Percentiles rank a stretch among this genome's conserved stretches.
These are phyloP conservation scores for Solidago caesia DNA, from an alignment of 129 eudicot species.

Conservation along the genomic window DNA sequence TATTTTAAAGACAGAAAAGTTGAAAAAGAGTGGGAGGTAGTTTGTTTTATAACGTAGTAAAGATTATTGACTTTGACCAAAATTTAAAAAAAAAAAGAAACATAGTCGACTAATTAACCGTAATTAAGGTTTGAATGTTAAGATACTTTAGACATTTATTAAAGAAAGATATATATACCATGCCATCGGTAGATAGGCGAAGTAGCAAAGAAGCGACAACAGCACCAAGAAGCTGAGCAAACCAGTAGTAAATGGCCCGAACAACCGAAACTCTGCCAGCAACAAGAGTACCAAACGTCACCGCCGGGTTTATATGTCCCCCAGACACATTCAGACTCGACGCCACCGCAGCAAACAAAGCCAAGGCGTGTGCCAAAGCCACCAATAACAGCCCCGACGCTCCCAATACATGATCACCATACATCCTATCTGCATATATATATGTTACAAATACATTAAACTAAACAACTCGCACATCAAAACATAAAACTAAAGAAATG, in stretches of 20 bases:
- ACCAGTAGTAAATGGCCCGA: slow-evolving; percentile 79
- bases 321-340: slow-evolving; percentile 83
- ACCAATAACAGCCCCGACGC: slow-evolving; percentile 54
- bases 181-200: slow-evolving; percentile 67
- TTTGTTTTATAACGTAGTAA: too few relatives aligned
- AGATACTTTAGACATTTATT: too few relatives aligned
- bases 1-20: too few relatives aligned
- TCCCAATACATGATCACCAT: slow-evolving; percentile 39
- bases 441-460: neutral
- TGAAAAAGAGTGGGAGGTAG: too few relatives aligned
- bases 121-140: too few relatives aligned
- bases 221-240: slow-evolving; percentile 83
- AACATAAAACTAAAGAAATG: too few relatives aligned
- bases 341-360: slow-evolving; percentile 80
- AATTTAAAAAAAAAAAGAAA: too few relatives aligned
- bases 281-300: slow-evolving; percentile 75
- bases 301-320: slow-evolving; percentile 89
- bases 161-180: slow-evolving; percentile 41
- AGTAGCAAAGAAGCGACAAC: slow-evolving; percentile 62
- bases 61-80: too few relatives aligned
- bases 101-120: too few relatives aligned
- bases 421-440: slow-evolving; percentile 50
- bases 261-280: slow-evolving; percentile 74
- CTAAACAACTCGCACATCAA: neutral
- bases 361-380: slow-evolving; percentile 72